phyloP scores from a whole-genome alignment of 2,329 filamentous ascomycete species.

The Onygena corvina region DNA sequence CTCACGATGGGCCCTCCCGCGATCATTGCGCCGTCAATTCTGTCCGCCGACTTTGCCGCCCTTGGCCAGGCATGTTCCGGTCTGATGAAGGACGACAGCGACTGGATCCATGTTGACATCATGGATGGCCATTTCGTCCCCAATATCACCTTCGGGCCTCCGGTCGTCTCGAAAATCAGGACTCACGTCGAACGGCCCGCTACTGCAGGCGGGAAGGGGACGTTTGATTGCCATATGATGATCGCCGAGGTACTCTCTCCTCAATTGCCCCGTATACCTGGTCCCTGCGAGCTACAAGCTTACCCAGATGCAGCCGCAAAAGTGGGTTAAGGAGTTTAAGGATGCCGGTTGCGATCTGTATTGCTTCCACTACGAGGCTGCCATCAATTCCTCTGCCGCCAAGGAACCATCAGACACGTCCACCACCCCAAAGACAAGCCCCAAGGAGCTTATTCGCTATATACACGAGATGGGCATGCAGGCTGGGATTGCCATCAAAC shows the following conservation, averaged over 20 bases:
- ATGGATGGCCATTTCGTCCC: slow-evolving; percentile 99
- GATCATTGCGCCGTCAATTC: slow-evolving; percentile 96
- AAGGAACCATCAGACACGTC: slow-evolving; percentile 60
- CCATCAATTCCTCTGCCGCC: slow-evolving; percentile 61
- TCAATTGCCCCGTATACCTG: background rate
- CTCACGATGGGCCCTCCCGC: slow-evolving; percentile 66
- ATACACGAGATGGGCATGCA: slow-evolving; percentile 82
- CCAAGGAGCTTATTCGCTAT: slow-evolving; percentile 73
- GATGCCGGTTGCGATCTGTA: slow-evolving; percentile 94
- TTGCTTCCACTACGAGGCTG: slow-evolving; percentile 99
- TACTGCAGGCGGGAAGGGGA: slow-evolving; percentile 62
- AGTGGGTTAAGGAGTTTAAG: slow-evolving; percentile 94
- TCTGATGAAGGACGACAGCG: slow-evolving; percentile 75
- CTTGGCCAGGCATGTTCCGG: slow-evolving; percentile 75
- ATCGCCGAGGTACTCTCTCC: slow-evolving; percentile 64
- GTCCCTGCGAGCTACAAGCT: background rate
- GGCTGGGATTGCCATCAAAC: slow-evolving; percentile 92
- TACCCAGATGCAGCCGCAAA: slow-evolving; percentile 60
- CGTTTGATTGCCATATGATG: slow-evolving; percentile 99
- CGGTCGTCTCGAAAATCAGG: slow-evolving; percentile 89
- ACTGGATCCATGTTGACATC: slow-evolving; percentile 94
- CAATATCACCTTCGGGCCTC: slow-evolving; percentile 93
- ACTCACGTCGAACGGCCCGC: slow-evolving; percentile 67
- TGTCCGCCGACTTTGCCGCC: slow-evolving; percentile 87
- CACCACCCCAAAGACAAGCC: slow-evolving; percentile 59